Base-by-base conservation (phyloP, 2,329 filamentous ascomycete genomes). In the Pseudogymnoascus sp. region DNA sequence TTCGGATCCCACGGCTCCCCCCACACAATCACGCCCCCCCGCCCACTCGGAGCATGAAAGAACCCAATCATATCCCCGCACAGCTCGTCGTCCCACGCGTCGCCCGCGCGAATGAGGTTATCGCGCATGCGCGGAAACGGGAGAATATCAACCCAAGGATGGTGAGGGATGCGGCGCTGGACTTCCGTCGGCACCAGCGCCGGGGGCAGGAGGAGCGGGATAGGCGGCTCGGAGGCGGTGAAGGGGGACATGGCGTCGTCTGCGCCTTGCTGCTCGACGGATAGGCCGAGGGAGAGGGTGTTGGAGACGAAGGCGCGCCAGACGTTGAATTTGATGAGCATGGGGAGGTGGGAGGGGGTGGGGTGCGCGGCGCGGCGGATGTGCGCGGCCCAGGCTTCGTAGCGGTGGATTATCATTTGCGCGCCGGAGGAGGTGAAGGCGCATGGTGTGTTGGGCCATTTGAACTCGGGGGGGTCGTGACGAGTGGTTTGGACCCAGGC, bases 281-380 rank as follows among this genome's bases (percentile, higher is more conserved):
- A 15, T 33, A 55, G 27, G 27, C 45, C 67, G 2, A 76, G 66
- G 10, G 72, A 69, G 45, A 64, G 60, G 25, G 72, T 69, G 61
- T 75, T 76, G n/a, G 68, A 67, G 5, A 70, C 62, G 7, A 73
- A 67, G 2, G 72, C 74, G 36, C 74, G 71, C 29, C 75, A 67
- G 21, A 76, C 70, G 52, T 76, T 76, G 66, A 74, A 75, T 33
- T 75, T 72, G 9, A 76, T 66, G 7, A 76, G 63, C 1, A 71
- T 68, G 12, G 76, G 70, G 6, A 76, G 66, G 60, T 74, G 71
- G 33, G 73, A 69, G 15, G 65, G 21, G 31, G 63, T 68, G 1
- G 72, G 64, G 37, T 71, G 67, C 39, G 40, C 39, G 6, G 55
- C 45, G 8, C 27, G n/a, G 45, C n/a, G n/a, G 45, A 52, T 10